Conservation (phyloP, 2,329 filamentous ascomycete genomes). For the Fusarium anthophilum region DNA sequence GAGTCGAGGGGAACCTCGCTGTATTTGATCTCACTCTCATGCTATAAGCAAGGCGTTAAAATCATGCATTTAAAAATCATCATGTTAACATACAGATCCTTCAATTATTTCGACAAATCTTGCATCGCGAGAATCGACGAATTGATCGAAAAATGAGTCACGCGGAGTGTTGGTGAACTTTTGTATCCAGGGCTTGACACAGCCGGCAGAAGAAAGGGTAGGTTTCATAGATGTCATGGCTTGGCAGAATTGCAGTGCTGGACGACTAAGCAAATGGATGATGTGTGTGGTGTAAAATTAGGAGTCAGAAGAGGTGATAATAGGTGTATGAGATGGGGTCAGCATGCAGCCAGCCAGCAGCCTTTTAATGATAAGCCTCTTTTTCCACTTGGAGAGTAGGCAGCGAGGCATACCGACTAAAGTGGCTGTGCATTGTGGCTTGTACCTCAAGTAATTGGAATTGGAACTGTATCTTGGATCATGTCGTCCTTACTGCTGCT, state of each 20-base stretch:
- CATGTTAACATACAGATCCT: neutral
- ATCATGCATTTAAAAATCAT: too few relatives aligned
- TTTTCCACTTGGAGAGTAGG: neutral
- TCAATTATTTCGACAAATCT: neutral
- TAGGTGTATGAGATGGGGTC: neutral
- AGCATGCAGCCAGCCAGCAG: neutral
- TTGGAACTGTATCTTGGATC: neutral
- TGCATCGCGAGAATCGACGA: neutral
- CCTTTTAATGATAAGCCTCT: neutral
- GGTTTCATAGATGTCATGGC: neutral
- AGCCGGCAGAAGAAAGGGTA: neutral
- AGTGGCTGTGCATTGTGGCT: neutral
- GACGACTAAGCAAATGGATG: fast-evolving
- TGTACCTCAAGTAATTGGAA: fast-evolving
- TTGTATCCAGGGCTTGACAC: neutral
- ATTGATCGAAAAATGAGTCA: neutral
- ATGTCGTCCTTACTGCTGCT: neutral
- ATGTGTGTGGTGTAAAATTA: fast-evolving
- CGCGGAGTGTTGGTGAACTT: neutral
- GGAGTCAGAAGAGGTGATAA: fast-evolving
- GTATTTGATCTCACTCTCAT: neutral
- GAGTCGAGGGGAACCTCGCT: neutral
- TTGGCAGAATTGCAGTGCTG: fast-evolving
- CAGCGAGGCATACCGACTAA: neutral
- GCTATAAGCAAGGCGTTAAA: too few relatives aligned